Base-by-base conservation (phyloP, 2,329 filamentous ascomycete genomes). In the Knoxdaviesia proteae region DNA sequence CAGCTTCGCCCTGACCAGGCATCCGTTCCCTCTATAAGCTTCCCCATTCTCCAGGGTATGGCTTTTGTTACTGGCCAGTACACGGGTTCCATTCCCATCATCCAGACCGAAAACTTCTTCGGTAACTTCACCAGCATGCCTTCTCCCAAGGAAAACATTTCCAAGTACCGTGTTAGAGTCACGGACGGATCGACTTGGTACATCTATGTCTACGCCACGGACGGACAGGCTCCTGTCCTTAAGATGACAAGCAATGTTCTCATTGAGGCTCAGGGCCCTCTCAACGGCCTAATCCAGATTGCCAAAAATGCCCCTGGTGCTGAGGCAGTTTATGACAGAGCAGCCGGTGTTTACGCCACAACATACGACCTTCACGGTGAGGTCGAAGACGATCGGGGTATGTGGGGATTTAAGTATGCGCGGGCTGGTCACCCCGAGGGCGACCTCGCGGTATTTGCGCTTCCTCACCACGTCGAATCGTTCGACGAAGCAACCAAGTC, bases 21-120 rank as follows among this genome's bases (percentile, higher is more conserved):
- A 3, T 65, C 68, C 6, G 56, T 64, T 1, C 70, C 79, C 0
- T 64, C 69, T 1, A 68, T 96, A 20, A 78, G 73, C 0, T 84
- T 93, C 49, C 86, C 87, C 0, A 55, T 94, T 6, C 75, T 93
- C 0, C 88, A 96, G 54, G 90, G 90, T 7, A 90, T 92, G 75
- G 79, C 74, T 0, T 93, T 86, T 51, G 65, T 94, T 11, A 94
- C 87, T 5, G 87, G 68, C 0, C 58, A 80, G 11, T 96, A 87
- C 58, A 67, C 66, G 43, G 74, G 75, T 32, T 67, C 74, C 0
- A 77, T 74, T 6, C 88, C 88, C 0, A 54, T 77, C 4, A 67
- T 96, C 38, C 76, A 87, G 50, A 80, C 77, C 29, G 76, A 74
- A 1, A 70, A 90, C 2, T 80, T 78, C 46, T 92, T 88, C 63